Evolutionary conservation across 768 basidiomycete genomes (phyloP).

Genomic region (Dacryopinax spathularia): DNA sequence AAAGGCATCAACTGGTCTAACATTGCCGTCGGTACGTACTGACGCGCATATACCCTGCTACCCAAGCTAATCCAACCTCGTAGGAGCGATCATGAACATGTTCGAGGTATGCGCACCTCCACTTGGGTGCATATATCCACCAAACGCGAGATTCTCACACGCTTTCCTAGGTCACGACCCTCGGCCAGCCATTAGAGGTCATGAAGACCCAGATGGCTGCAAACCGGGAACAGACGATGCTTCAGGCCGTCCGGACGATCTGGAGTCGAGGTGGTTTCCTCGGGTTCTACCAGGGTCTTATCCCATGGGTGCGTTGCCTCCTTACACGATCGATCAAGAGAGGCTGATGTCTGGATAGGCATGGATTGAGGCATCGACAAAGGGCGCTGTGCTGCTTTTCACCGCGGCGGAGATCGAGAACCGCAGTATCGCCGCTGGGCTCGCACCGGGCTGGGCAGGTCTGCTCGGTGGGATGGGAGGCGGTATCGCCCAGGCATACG

Average conservation of each 20-base stretch:
- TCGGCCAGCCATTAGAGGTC: constrained; percentile 96
- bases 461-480: constrained; percentile 95
- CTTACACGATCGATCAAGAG: not conserved
- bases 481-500: constrained; percentile 94
- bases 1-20: constrained; percentile 90
- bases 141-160: constrained; percentile 3
- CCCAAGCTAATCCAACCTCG: constrained; percentile 6
- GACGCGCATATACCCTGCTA: constrained; percentile 15
- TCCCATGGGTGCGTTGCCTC: constrained; percentile 70
- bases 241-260: constrained; percentile 67
- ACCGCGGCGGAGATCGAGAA: constrained; percentile 90
- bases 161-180: constrained; percentile 70
- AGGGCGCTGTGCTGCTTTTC: constrained; percentile 91
- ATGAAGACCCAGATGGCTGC: constrained; percentile 99
- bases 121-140: constrained; percentile 5
- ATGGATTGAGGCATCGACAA: constrained; percentile 99
- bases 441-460: constrained; percentile 71
- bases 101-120: constrained; percentile 33
- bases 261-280: constrained; percentile 80
- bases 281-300: constrained; percentile 96
- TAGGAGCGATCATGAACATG: constrained; percentile 98
- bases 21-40: constrained; percentile 72
- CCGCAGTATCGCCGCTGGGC: constrained; percentile 43
- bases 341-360: constrained; percentile 38
- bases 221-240: constrained; percentile 83